Base-by-base conservation (phyloP, 78 protist species). In the Planoprotostelium fungivorum region DNA sequence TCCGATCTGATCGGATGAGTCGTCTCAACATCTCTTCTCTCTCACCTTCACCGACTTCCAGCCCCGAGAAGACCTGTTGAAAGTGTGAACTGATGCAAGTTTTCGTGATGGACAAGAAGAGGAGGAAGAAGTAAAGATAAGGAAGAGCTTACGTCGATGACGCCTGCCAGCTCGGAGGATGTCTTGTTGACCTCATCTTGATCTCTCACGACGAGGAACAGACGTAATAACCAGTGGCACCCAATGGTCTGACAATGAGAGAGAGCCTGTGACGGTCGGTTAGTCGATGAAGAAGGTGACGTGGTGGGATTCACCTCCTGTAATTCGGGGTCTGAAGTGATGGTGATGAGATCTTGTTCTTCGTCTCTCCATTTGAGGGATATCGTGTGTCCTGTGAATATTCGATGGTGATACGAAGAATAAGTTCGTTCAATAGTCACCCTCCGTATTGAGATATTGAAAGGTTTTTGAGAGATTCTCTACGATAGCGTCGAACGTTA, bases 261-360 rank as follows among this genome's bases (percentile, higher is more conserved):
- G 73, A 51, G 73, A 51, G 73, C 73, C 73, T 51, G 5, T 16
- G 16, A 51, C 5, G 5, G 73, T 51, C n/a, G n/a, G n/a, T n/a
- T n/a, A n/a, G n/a, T n/a, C n/a, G n/a, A n/a, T n/a, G n/a, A 16
- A 51, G 73, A 51, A 51, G 73, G 73, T 51, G 73, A 51, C 73
- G 16, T 25, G 31, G 5, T 51, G 73, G 73, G 16, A 51, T 51
- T 51, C 16, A 51, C 73, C 31, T 51, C 73, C 5, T 51, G 5
- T 16, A 51, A 16, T 16, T 51, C 73, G 5, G 31, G 5, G 16
- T 51, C 73, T 51, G 73, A 25, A 5, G 73, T 51, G 73, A 51
- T 51, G 73, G 73, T 51, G 73, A 51, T 51, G 73, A 51, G 73
- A 51, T 51, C 73, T 51, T 51, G 73, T 51, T 51, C 73, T 51